These are phyloP conservation scores for Termitomyces sp. DNA, from an alignment of 1,284 basidiomycete genomes.

Conservation along the genomic window DNA sequence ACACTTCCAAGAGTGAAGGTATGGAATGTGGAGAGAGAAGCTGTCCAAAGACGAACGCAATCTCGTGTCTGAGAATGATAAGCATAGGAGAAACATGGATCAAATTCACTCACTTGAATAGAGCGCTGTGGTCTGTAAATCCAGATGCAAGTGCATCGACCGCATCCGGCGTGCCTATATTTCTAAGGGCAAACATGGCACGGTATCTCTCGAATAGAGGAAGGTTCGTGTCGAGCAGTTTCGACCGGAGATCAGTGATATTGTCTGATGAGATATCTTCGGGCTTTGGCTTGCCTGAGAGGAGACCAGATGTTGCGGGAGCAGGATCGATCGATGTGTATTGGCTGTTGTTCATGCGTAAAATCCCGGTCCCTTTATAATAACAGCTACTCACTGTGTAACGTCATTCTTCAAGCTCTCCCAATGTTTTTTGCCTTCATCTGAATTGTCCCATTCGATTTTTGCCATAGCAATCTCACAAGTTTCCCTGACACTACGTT, in stretches of 20 bases:
- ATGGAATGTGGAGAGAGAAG: conserved; percentile 87
- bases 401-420: conserved; percentile 31
- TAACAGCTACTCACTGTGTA: conserved; percentile 32
- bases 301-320: conserved; percentile 65
- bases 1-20: conserved; percentile 76
- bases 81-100: neutral
- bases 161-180: conserved; percentile 77
- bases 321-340: conserved; percentile 97
- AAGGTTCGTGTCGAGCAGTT: conserved; percentile 65
- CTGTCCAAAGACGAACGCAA: conserved; percentile 98
- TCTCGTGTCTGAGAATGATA: conserved; percentile 71
- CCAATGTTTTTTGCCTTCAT: conserved; percentile 55
- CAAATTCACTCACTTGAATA: conserved; percentile 70
- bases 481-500: conserved; percentile 88
- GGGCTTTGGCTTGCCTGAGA: conserved; percentile 48
- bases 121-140: conserved; percentile 79
- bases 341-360: conserved; percentile 21
- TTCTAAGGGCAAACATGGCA: conserved; percentile 96
- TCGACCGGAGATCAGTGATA: conserved; percentile 56
- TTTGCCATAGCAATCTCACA: conserved; percentile 96
- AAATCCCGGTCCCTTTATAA: neutral
- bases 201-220: conserved; percentile 93
- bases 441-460: conserved; percentile 89
- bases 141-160: conserved; percentile 90
- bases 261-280: conserved; percentile 42